Evolutionary conservation across 345 rosid genomes (phyloP), one percentile per base, ranked within the genome.

Genomic region (Cardamine occulta): DNA sequence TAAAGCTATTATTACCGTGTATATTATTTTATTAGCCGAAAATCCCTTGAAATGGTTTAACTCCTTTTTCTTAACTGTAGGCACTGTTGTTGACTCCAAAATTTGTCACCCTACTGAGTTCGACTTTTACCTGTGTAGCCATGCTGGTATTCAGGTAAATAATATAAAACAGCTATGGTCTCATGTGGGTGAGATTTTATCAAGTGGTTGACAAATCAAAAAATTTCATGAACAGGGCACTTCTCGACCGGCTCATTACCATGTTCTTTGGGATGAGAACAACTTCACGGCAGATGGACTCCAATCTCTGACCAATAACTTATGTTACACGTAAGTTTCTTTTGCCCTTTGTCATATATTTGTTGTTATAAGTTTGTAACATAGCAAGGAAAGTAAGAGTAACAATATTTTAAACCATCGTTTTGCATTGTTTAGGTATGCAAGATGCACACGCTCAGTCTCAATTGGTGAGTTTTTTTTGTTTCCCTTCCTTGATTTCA

Each of bases 231-330:
- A 57, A 64, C 83, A 95, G 99, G 98, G 98, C 2, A 93, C 98
- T 15, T 90, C 98, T 70, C 96, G 98, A 28, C 99, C 98, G 0
- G 98, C 99, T 2, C 99, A 96, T 77, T 96, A 93, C 71, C 99
- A 96, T 66, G 98, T 96, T 48, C 86, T 96, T 8, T 96, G 99
- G 98, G 99, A 96, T 73, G 99, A 96, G 79, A 96, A 96, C 87
- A 90, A 96, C 56, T 96, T 96, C 56, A 79, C 90, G 14, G 99
- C 99, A 7, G 99, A 96, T 85, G 94, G 86, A 56, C 77, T 96
- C 31, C 99, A 93, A 85, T 88, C 90, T 1, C 87, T 96, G 23
- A 96, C 99, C 2, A 96, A 96, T 60, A 89, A 96, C 79, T 86
- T 96, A 4, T 96, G 99, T 80, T 93, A 96, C 81, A 93, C 98